Evolutionary conservation across 2,329 filamentous ascomycete species (phyloP), one percentile per base, ranked within the genome.

Genomic region (Cladosporium sp.): DNA sequence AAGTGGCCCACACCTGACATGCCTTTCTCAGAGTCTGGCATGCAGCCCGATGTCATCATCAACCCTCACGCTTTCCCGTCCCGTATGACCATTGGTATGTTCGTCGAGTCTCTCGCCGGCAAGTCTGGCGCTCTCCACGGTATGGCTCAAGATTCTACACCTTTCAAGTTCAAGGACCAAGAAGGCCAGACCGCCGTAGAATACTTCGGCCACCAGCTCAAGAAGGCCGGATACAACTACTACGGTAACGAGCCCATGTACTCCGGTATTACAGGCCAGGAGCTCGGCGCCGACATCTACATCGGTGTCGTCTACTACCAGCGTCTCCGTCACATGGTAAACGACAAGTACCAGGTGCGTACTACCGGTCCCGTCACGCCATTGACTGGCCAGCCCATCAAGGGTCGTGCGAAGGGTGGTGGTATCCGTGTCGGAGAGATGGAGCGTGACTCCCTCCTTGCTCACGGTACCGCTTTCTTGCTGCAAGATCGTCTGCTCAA

Each of bases 41-140:
- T 99, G 60, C 92, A 97, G 70, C 94, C 94, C 9, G 94, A 99
- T 74, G 82, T 96, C 68, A 99, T 99, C 75, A 99, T 99, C 80
- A 99, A 99, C 77, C 94, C 94, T 39, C 94, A 99, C 81, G 94
- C 94, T 70, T 99, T 99, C 82, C 94, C 94, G 7, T 97, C 93
- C 45, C 92, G 94, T 75, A 99, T 99, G 94, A 99, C 94, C 19
- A 99, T 99, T 71, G 94, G 94, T 70, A 97, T 97, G 90, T 97
- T 99, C 75, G 86, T 99, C 70, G 94, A 99, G 78, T 97, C 92
- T 4, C 82, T 99, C 53, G 94, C 94, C 9, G 94, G 94, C 60
- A 99, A 99, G 78, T 86, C 93, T 9, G 94, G 94, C 47, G 90
- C 93, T 13, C 83, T 99, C 35, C 94, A 99, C 72, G 94, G 94